These are phyloP conservation scores for Coniosporium apollinis DNA, from an alignment of 495 filamentous ascomycete genomes.

Conservation along the genomic window DNA sequence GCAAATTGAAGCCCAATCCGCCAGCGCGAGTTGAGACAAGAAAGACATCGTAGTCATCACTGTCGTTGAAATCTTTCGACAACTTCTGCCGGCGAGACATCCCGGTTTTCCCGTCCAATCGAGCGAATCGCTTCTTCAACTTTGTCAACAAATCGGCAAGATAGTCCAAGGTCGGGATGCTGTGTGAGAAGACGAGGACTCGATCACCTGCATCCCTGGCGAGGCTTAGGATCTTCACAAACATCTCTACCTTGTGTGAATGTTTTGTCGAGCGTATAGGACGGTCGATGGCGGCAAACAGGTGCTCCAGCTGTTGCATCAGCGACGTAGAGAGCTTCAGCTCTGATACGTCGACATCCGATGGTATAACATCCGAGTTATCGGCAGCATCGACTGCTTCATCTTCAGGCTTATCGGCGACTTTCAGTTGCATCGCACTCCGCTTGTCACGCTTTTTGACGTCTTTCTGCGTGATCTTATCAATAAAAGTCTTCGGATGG, in stretches of 20 bases:
- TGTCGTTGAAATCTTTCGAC: constrained; percentile 51
- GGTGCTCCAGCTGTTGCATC: constrained; percentile 13
- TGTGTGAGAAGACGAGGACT: constrained; percentile 66
- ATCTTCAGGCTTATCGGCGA: constrained; percentile 13
- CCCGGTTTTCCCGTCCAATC: constrained; percentile 48
- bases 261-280: constrained; percentile 16
- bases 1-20: constrained; percentile 68
- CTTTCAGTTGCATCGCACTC: too few relatives aligned
- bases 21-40: constrained; percentile 74
- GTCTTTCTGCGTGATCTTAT: constrained; percentile 30
- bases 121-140: constrained; percentile 22
- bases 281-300: constrained; percentile 19
- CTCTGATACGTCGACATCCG: background rate
- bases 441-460: too few relatives aligned
- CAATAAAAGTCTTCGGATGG: constrained; percentile 50
- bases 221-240: constrained; percentile 47
- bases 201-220: constrained; percentile 47
- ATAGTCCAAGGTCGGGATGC: constrained; percentile 49
- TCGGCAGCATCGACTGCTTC: constrained; percentile 3
- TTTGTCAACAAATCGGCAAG: constrained; percentile 36
- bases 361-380: background rate
- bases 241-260: constrained; percentile 50
- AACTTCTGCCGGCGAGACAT: constrained; percentile 37
- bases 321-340: background rate
- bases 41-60: constrained; percentile 37